Evolutionary conservation across 2,329 filamentous ascomycete genomes (phyloP), one percentile per base, ranked within the genome.

Genomic region (Myriosclerotinia scirpicola): DNA sequence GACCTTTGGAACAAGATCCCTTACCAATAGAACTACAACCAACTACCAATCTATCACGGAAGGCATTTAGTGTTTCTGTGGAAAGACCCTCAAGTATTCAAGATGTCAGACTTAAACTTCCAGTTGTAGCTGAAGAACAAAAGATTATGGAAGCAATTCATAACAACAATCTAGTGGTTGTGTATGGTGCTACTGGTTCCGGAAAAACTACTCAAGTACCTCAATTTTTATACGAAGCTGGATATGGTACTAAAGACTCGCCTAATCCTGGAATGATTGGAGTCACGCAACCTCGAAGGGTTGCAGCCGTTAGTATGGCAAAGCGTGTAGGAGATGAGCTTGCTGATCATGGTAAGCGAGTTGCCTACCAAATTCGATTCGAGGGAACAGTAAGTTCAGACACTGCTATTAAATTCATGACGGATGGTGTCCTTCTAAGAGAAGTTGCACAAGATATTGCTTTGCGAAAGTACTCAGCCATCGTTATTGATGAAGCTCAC

Each of bases 321-420:
- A 93, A 93, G 76, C 90, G 95, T 76, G 94, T 99, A 30, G 87
- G 85, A 0, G 88, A 93, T 69, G 95, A 99, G 76, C 79, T 99
- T 53, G 93, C 92, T 1, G 83, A 90, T 56, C 87, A 89, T 73
- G 88, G 87, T n/a, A 82, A 89, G 36, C 85, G 85, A 58, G 93
- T 99, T 8, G 92, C 91, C 5, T 96, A 98, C 77, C 95, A 93
- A 77, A 97, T 99, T 73, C 90, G 96, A 34, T 99, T 98, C 71
- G 95, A 99, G 75, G 92, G 90, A 60, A 94, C 89, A 0, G 88
- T 90, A 1, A 87, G 88, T 59, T 82, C 87, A 38, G 89, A 92
- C 63, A 99, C 95, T 0, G 90, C 92, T 7, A 87, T 99, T 77
- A 99, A 99, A 77, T 99, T 98, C 80, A 97, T 99, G 93, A 99